Base-by-base conservation (phyloP, 2,329 filamentous ascomycete genomes). In the Xylaria arbuscula region DNA sequence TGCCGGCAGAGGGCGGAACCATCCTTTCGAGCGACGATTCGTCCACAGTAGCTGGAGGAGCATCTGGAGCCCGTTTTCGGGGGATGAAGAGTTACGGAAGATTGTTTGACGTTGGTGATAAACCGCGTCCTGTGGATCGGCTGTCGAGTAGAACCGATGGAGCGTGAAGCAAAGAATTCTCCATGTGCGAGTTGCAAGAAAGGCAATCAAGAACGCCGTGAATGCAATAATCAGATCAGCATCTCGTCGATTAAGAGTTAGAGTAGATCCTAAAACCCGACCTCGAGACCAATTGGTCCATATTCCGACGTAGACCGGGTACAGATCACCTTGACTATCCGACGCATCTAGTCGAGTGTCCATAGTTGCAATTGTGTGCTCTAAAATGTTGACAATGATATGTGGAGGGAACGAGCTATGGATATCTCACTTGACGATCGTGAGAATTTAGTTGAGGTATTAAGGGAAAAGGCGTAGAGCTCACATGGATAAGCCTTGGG, bases 261-360 rank as follows among this genome's bases (percentile, higher is more conserved):
- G 22, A 5, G 55, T 57, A 11, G 55, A 10, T 5, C 55, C 55
- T 0, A 57, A 2, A 32, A 57, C 15, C 2, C 6, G 38, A 1
- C 55, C 55, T 5, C 55, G 55, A 45, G 55, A 57, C 55, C 55
- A 57, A 3, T 57, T 57, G 15, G 38, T 57, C 55, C 55, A 57
- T 32, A 34, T 11, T 45, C 55, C 55, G 1, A 57, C 24, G 11
- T 57, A 47, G 15, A 57, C 8, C 0, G 38, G 55, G 19, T 57
- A 57, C 13, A 45, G 55, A 24, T 19, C 19, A n/a, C 36, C 36
- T 38, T 13, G 24, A 4, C 8, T 28, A 13, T 11, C 38, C 17
- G 38, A 42, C 5, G 48, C 24, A 32, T 51, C 13, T 51, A 15
- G 24, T 32, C 24, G 22, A 11, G 48, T 32, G 48, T 51, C 48